These are phyloP conservation scores for Cyberlindnera mrakii DNA, from an alignment of 805 yeast species.

Conservation along the genomic window DNA sequence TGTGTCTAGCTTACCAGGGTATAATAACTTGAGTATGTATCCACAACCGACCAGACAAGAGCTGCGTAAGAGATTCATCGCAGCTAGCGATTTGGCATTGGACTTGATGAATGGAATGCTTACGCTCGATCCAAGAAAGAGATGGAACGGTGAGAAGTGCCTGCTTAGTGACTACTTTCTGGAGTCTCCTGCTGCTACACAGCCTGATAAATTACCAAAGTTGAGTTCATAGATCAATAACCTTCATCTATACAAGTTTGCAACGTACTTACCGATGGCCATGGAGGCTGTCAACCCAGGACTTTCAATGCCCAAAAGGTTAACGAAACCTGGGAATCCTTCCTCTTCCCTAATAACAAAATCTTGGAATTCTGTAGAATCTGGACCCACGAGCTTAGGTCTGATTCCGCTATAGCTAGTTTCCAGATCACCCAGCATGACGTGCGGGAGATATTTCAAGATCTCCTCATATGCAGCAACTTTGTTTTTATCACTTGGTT, in stretches of 20 bases:
- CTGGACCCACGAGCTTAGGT: constrained; percentile 60
- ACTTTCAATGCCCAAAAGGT: constrained; percentile 78
- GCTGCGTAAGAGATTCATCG: constrained; percentile 75
- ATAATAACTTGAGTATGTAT: constrained; percentile 64
- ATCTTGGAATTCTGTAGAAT: constrained; percentile 50
- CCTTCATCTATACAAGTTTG: constrained; percentile 14
- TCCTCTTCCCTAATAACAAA: constrained; percentile 66
- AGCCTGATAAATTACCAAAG: constrained; percentile 56
- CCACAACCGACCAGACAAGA: constrained; percentile 83
- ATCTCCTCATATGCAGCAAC: constrained; percentile 55
- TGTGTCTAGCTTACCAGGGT: constrained; percentile 71
- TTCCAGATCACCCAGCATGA: constrained; percentile 43
- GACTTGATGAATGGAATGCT: constrained; percentile 71
- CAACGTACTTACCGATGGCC: constrained; percentile 78
- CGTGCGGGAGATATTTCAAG: constrained; percentile 54
- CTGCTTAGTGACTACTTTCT: constrained; percentile 60
- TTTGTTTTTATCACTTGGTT: constrained; percentile 43
- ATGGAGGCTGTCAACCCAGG: constrained; percentile 83
- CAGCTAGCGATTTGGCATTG: constrained; percentile 82
- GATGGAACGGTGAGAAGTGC: constrained; percentile 62
- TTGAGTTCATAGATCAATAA: constrained; percentile 1
- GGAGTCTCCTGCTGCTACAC: constrained; percentile 72
- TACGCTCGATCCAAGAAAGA: constrained; percentile 66
- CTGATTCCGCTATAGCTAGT: constrained; percentile 80
- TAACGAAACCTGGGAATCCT: constrained; percentile 73